phyloP scores from a whole-genome alignment of 768 basidiomycete genomes.

The Termitomyces sp. region DNA sequence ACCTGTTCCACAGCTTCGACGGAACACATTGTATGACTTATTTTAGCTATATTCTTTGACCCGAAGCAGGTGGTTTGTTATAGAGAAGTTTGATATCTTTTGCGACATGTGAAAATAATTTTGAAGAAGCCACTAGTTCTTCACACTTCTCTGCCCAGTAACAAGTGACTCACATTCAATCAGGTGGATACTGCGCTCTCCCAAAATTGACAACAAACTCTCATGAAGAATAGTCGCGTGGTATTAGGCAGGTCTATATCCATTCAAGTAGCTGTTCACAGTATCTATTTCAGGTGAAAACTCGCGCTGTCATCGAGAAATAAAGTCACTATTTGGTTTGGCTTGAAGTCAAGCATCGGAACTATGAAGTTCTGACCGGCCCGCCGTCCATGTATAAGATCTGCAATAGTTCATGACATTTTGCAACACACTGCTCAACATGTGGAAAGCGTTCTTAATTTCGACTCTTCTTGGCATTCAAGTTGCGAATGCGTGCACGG shows the following conservation, averaged over 20 bases:
- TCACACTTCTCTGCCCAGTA: too few species aligned
- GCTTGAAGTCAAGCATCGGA: background rate
- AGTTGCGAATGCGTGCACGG: constrained; percentile 30
- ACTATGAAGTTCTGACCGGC: background rate
- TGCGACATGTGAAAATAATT: too few species aligned
- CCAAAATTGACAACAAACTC: background rate
- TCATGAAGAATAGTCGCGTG: background rate
- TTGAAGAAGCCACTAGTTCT: background rate
- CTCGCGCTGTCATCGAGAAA: background rate
- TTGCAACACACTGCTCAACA: background rate
- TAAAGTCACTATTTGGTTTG: background rate
- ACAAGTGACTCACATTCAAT: background rate
- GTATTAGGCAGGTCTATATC: background rate
- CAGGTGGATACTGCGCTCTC: background rate
- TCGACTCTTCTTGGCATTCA: constrained; percentile 10
- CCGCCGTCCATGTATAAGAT: constrained; percentile 12
- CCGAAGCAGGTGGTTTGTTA: background rate
- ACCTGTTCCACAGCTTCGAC: background rate
- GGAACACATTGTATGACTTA: background rate
- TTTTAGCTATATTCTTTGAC: background rate
- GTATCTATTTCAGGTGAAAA: background rate
- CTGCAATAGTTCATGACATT: background rate
- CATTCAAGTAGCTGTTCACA: background rate
- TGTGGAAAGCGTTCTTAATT: constrained; percentile 7
- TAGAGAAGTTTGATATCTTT: background rate